These are phyloP conservation scores for Trichoderma harzianum DNA, from an alignment of 2,329 filamentous ascomycete species.

Conservation along the genomic window DNA sequence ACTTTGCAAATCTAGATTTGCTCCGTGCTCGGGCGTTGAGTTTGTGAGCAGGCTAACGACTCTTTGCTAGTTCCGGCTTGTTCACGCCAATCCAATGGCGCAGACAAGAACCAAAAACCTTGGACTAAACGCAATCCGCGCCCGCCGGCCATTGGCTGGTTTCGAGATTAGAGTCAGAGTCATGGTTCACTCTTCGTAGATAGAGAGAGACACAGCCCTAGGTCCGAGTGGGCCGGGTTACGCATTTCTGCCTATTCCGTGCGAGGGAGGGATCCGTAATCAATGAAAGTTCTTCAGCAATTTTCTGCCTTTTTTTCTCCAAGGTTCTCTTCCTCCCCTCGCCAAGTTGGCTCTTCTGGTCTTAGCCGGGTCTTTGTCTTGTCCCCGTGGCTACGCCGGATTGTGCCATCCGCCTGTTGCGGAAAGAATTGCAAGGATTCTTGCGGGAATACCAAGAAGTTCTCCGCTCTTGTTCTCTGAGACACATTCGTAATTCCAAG, in stretches of 20 bases:
- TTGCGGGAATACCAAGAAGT: not conserved
- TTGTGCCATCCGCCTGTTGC: not conserved
- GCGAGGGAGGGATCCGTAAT: slow-evolving; percentile 1
- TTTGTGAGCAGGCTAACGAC: not conserved
- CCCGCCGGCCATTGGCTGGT: not conserved
- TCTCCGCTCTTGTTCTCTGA: not conserved
- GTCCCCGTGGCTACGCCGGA: slow-evolving; percentile 3
- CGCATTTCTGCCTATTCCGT: not conserved
- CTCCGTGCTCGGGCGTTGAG: slow-evolving; percentile 12
- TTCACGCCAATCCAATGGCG: not conserved
- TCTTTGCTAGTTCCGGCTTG: not conserved
- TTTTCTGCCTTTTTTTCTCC: not conserved
- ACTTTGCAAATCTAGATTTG: slow-evolving; percentile 16
- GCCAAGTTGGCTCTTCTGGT: slow-evolving; percentile 1
- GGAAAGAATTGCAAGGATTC: not conserved
- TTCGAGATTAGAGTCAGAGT: not conserved
- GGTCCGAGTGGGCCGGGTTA: not conserved
- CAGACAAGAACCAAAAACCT: not conserved
- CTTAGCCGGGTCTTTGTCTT: not conserved
- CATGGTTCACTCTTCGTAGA: not conserved
- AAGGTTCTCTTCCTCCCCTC: not conserved
- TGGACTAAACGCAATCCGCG: not conserved
- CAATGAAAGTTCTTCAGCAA: not conserved
- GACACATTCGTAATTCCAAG: not conserved
- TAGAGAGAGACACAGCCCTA: slow-evolving; percentile 4